phyloP scores from a whole-genome alignment of 805 yeast genomes.

The Metschnikowia cerradonensis region DNA sequence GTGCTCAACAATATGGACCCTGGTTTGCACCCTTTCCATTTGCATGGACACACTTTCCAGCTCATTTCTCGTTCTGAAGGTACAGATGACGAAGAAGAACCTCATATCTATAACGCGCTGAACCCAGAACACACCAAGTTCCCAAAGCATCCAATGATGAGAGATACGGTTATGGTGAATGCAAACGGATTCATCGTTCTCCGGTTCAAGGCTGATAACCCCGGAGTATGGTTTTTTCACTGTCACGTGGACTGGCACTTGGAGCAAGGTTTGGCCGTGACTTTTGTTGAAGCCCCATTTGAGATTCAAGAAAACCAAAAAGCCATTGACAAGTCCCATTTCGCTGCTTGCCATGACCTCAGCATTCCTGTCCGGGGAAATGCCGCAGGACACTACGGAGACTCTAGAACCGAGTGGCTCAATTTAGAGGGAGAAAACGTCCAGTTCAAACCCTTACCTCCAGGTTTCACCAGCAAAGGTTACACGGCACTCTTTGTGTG shows the following conservation, averaged over 20 bases:
- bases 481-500: slow-evolving; percentile 59
- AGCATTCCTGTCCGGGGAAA: slow-evolving; percentile 53
- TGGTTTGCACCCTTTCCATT: slow-evolving; percentile 75
- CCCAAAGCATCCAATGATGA: slow-evolving; percentile 56
- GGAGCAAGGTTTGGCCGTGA: slow-evolving; percentile 74
- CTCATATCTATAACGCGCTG: slow-evolving; percentile 46
- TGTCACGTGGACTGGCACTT: slow-evolving; percentile 88
- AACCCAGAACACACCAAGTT: slow-evolving; percentile 35
- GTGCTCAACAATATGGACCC: slow-evolving; percentile 77
- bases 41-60: slow-evolving; percentile 73
- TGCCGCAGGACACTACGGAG: slow-evolving; percentile 61
- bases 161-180: slow-evolving; percentile 71
- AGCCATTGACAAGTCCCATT: slow-evolving; percentile 44
- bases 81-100: slow-evolving; percentile 51
- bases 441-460: slow-evolving; percentile 62
- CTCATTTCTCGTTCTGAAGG: slow-evolving; percentile 50
- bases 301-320: slow-evolving; percentile 33
- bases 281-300: slow-evolving; percentile 67
- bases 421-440: slow-evolving; percentile 56
- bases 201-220: slow-evolving; percentile 78
- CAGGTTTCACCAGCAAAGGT: slow-evolving; percentile 68
- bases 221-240: slow-evolving; percentile 94
- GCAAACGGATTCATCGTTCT: slow-evolving; percentile 65
- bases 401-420: slow-evolving; percentile 44
- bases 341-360: slow-evolving; percentile 45